Conservation (phyloP, 108 stramenopile genomes). For the Cyclotella kingstonii region DNA sequence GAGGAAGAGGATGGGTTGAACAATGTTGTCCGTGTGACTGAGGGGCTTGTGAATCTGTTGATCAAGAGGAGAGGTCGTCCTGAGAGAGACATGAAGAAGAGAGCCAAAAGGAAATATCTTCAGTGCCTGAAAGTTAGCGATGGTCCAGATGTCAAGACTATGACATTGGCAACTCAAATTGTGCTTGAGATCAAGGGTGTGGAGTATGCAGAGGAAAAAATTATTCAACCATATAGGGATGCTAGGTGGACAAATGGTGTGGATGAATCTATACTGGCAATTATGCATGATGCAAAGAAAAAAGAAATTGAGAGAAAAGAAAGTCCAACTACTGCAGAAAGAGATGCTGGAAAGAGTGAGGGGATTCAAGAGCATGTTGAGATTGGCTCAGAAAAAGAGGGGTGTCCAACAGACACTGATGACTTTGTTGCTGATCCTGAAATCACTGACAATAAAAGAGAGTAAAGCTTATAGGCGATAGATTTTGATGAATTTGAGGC, state of each 20-base stretch:
- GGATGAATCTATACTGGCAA: slow-evolving; percentile 17
- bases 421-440: no score
- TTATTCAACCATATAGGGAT: slow-evolving; percentile 25
- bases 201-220: slow-evolving; percentile 9
- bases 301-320: slow-evolving; percentile 20
- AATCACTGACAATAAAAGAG: no score
- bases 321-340: background rate
- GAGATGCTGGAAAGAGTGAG: no score
- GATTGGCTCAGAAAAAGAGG: no score
- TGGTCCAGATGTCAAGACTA: slow-evolving; percentile 31
- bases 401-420: no score
- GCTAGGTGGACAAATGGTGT: slow-evolving; percentile 40
- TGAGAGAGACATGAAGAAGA: slow-evolving; percentile 46
- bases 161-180: slow-evolving; percentile 37
- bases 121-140: slow-evolving; percentile 27
- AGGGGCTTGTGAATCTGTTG: slow-evolving; percentile 22
- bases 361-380: no score
- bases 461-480: no score
- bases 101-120: slow-evolving; percentile 34
- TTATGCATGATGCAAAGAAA: slow-evolving; percentile 15
- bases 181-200: slow-evolving; percentile 18
- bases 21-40: slow-evolving; percentile 7
- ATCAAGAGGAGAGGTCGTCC: slow-evolving; percentile 37
- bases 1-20: slow-evolving; percentile 4
- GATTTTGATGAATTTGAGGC: no score